Percentiles rank a stretch among this genome's conserved stretches.
These are phyloP conservation scores for Alternaria triticina DNA, from an alignment of 2,329 filamentous ascomycete species.

Conservation along the genomic window DNA sequence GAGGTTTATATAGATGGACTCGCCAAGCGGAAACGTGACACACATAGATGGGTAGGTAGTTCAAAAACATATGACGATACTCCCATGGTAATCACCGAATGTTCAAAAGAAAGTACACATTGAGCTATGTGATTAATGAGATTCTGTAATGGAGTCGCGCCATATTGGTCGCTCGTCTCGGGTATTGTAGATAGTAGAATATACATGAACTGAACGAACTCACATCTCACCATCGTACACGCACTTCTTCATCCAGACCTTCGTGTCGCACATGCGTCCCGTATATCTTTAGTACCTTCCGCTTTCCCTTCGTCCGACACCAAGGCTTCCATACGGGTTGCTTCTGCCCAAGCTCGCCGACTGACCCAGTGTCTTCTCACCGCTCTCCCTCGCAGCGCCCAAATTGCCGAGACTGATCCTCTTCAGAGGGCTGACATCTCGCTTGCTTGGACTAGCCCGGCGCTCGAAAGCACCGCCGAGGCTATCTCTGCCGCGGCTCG, in stretches of 20 bases:
- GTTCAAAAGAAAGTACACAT: not conserved
- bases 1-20: not conserved
- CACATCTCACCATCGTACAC: not conserved
- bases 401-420: constrained; percentile 47
- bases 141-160: not conserved
- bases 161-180: not conserved
- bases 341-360: constrained; percentile 26
- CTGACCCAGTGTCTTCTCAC: constrained; percentile 19
- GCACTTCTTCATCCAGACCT: not conserved
- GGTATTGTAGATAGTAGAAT: constrained; percentile 4
- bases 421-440: constrained; percentile 54
- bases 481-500: constrained; percentile 21
- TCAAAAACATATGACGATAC: not conserved
- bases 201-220: not conserved
- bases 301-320: constrained; percentile 36
- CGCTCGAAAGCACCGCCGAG: constrained; percentile 33
- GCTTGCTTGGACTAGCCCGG: constrained; percentile 43
- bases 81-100: not conserved
- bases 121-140: not conserved
- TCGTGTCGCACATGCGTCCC: not conserved
- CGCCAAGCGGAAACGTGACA: not conserved
- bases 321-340: constrained; percentile 31
- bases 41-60: no score
- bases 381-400: constrained; percentile 3
- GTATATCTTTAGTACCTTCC: constrained; percentile 22